Conservation (phyloP, 2,329 filamentous ascomycete species). For the Coniochaeta pulveracea region DNA sequence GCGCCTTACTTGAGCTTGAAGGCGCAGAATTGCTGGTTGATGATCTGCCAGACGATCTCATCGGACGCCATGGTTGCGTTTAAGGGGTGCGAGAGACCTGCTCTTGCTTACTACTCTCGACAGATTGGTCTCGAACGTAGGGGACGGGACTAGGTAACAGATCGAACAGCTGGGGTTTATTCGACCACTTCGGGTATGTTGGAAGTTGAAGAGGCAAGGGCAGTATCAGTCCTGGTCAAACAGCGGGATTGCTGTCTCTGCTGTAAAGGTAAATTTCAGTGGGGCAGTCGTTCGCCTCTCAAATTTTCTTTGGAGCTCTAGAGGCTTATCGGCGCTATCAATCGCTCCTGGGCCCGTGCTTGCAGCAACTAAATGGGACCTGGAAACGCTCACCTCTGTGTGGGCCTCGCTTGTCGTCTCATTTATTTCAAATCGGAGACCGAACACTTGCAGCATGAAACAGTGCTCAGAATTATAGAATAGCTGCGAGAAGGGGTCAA, state of each 20-base stretch:
- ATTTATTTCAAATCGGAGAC: too few species aligned
- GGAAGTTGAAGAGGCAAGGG: too few species aligned
- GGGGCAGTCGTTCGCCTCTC: slow-evolving; percentile 1
- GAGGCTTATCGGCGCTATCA: neutral
- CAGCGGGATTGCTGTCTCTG: neutral
- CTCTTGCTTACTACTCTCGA: neutral
- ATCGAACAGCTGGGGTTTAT: too few species aligned
- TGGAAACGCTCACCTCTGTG: slow-evolving; percentile 1
- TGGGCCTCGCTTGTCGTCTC: neutral
- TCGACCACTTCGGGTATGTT: too few species aligned
- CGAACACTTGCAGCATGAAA: too few species aligned
- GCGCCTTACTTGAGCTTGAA: slow-evolving; percentile 76
- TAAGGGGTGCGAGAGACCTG: neutral
- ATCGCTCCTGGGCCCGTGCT: neutral
- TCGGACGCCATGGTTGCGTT: slow-evolving; percentile 64
- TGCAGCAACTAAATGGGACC: neutral
- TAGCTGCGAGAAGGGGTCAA: slow-evolving; percentile 12
- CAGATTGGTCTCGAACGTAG: too few species aligned
- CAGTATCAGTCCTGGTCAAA: neutral
- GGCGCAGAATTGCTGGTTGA: slow-evolving; percentile 88
- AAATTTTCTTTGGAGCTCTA: slow-evolving; percentile 1
- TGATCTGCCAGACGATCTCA: slow-evolving; percentile 95
- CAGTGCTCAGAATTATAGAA: too few species aligned
- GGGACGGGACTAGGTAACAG: too few species aligned
- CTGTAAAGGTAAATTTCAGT: neutral